Evolutionary conservation across 2,329 filamentous ascomycete species (phyloP), one percentile per base, ranked within the genome.

Genomic region (Claviceps pusilla): DNA sequence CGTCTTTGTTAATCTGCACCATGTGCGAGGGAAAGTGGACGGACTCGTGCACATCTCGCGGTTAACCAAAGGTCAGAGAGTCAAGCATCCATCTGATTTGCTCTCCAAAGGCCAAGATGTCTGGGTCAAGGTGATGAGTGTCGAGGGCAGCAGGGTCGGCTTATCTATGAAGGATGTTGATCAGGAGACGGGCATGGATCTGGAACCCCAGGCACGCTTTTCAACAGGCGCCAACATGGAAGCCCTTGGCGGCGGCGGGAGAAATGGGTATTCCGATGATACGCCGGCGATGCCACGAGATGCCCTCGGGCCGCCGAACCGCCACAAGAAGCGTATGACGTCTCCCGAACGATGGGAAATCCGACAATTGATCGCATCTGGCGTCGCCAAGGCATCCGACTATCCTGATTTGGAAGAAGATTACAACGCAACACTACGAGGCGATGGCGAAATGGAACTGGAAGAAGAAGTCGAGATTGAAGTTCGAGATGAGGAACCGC

Each of bases 271-370:
- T 54, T 75, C 73, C 7, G 75, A 73, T 51, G 65, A 78, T 29
- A 24, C 59, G 4, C 52, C 61, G 46, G 57, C 62, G 10, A 62
- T 68, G 65, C 62, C 66, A 51, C 59, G 65, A 63, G 57, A 72
- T 71, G 76, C 52, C 50, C 61, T 71, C 11, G 70, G 70, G 0
- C 62, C 65, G 0, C 69, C 74, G 7, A 76, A 76, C 59, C 78
- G 76, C 48, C 84, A 84, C 54, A 89, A 87, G 67, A 98, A 98
- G 73, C 79, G 93, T 52, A 84, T 97, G 84, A 97, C 91, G 0
- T 96, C 91, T 14, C 93, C 93, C 1, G 93, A 98, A 66, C 76
- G 93, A 64, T 98, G 93, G 91, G 93, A 98, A 67, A 96, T 98
- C 58, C 83, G 91, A 58, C 93, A 98, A 65, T 76, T 98, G 52